A percentile compares a stretch with the other conserved stretches of the same genome.
These are phyloP conservation scores for Lindgomyces ingoldianus DNA, from an alignment of 495 filamentous ascomycete genomes.

Conservation along the genomic window DNA sequence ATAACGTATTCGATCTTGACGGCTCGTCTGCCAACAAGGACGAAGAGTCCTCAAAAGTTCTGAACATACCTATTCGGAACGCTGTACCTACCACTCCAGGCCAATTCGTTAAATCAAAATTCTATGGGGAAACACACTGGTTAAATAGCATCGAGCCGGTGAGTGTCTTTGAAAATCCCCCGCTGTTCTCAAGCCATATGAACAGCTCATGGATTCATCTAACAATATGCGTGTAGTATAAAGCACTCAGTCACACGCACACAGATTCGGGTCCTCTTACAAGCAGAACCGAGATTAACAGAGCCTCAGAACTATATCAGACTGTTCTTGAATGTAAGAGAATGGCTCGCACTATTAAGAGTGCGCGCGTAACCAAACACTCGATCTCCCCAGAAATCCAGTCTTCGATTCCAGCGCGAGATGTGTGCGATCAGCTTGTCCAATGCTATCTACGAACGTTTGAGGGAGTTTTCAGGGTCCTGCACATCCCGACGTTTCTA, in stretches of 20 bases:
- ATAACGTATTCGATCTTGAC: conserved; percentile 4
- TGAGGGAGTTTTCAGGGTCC: conserved; percentile 17
- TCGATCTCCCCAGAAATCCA: background rate
- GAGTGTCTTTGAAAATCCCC: no score
- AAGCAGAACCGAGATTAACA: conserved; percentile 7
- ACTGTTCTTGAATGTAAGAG: conserved; percentile 20
- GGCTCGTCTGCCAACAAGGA: background rate
- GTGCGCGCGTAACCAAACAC: background rate
- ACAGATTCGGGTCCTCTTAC: background rate
- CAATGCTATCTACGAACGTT: conserved; percentile 20
- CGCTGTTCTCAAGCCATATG: background rate
- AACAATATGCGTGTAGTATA: conserved; percentile 5
- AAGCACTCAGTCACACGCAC: conserved; percentile 1
- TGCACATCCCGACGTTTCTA: conserved; percentile 24
- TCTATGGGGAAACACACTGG: conserved; percentile 29
- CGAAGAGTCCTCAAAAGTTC: background rate
- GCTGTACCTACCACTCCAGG: background rate
- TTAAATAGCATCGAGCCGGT: conserved; percentile 18
- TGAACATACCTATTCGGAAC: background rate
- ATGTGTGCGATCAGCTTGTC: conserved; percentile 18
- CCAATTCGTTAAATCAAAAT: conserved; percentile 25
- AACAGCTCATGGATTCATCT: background rate
- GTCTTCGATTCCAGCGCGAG: background rate
- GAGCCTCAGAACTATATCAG: conserved; percentile 4
- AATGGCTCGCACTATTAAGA: conserved; percentile 16